These are phyloP conservation scores for Spergularia marina DNA, from an alignment of 148 eudicot species.

Conservation along the genomic window DNA sequence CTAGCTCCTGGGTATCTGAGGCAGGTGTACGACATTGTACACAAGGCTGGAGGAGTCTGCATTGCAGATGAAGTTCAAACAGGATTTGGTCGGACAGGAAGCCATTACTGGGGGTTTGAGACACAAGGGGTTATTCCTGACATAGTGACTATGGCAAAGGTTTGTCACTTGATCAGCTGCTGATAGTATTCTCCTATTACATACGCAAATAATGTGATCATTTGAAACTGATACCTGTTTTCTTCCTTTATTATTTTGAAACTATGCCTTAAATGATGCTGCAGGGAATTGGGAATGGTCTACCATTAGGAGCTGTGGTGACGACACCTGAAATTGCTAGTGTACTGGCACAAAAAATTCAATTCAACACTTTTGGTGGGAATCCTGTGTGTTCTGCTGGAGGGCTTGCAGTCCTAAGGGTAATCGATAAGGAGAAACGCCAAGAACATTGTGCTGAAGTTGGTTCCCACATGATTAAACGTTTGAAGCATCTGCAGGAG, in stretches of 20 bases:
- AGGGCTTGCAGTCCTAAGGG: conserved; percentile 91
- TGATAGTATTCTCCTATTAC: conserved; percentile 1
- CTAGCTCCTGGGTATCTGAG: conserved; percentile 90
- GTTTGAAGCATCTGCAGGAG: conserved; percentile 65
- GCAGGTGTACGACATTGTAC: conserved; percentile 78
- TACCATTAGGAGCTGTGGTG: conserved; percentile 95
- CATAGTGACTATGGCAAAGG: conserved; percentile 98
- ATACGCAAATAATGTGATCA: background rate
- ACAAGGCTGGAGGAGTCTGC: conserved; percentile 89
- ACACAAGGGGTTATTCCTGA: conserved; percentile 84
- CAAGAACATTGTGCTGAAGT: conserved; percentile 84
- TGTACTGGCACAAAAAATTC: conserved; percentile 85
- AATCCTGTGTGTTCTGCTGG: conserved; percentile 99
- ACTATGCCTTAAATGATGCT: background rate
- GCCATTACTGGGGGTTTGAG: conserved; percentile 93
- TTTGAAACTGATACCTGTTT: background rate
- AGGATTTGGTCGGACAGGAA: conserved; percentile 93
- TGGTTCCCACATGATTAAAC: conserved; percentile 78
- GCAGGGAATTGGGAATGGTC: conserved; percentile 97
- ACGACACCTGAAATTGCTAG: conserved; percentile 95
- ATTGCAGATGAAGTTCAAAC: conserved; percentile 96
- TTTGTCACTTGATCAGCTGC: conserved; percentile 17
- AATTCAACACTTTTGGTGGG: conserved; percentile 95
- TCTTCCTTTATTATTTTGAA: conserved; percentile 1
- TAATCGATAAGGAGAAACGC: conserved; percentile 84